These are phyloP conservation scores for Scytalidium sp. DNA, from an alignment of 2,329 filamentous ascomycete species.

Conservation along the genomic window DNA sequence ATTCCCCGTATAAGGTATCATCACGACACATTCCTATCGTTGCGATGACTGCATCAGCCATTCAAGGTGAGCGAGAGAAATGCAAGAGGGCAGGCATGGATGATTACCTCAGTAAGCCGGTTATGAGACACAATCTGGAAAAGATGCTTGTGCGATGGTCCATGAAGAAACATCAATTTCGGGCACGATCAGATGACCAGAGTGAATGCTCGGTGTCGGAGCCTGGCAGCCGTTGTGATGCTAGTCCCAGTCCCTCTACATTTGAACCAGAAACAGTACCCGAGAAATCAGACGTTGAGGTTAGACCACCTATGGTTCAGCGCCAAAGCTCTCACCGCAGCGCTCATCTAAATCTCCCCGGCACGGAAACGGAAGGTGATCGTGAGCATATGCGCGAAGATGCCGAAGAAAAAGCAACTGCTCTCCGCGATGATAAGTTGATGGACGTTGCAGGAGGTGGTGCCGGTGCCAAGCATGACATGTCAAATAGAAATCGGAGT, in stretches of 20 bases:
- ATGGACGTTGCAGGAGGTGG: constrained; percentile 28
- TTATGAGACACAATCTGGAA: constrained; percentile 65
- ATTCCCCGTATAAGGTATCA: constrained; percentile 59
- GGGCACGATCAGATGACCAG: constrained; percentile 7
- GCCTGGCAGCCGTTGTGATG: background rate
- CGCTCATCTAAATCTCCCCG: constrained; percentile 22
- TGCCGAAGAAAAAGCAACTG: constrained; percentile 52
- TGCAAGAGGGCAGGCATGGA: constrained; percentile 74
- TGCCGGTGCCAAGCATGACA: constrained; percentile 22
- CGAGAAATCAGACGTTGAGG: background rate
- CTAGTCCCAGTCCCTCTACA: background rate
- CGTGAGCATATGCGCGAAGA: constrained; percentile 41
- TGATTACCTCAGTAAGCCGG: constrained; percentile 71
- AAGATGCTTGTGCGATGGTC: constrained; percentile 71
- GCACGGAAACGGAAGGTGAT: constrained; percentile 37
- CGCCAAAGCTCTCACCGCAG: constrained; percentile 16
- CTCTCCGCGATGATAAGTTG: constrained; percentile 51
- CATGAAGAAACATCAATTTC: constrained; percentile 36
- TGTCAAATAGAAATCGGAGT: background rate
- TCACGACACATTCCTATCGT: constrained; percentile 67
- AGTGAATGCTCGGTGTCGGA: constrained; percentile 22
- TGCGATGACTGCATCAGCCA: constrained; percentile 79
- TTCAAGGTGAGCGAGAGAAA: constrained; percentile 73
- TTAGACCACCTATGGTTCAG: constrained; percentile 17
- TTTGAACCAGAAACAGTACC: background rate